Evolutionary conservation across 306 rosid species (phyloP), one percentile per base, ranked within the genome.

Genomic region (Cucurbita maxima): DNA sequence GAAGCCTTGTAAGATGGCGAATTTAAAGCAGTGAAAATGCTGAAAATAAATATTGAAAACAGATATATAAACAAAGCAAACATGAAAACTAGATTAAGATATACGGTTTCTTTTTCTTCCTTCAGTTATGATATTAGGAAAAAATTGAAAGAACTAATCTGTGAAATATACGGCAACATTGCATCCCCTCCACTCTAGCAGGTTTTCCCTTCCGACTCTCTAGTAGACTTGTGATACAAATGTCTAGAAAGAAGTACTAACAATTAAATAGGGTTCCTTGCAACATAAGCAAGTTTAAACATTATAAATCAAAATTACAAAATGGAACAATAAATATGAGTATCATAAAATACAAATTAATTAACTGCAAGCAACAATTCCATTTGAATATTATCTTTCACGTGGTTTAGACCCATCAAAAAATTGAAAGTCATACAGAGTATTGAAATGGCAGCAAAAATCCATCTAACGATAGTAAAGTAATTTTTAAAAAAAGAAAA

Each of bases 1-100:
- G 66, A 79, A 84, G 80, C 79, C 55, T 58, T 71, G 73, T 70
- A 30, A 70, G 59, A 36, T 47, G 22, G 40, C 34, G 73, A 45
- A 67, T 7, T 20, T 45, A 18, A 62, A 19, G 73, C 73, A 20
- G 56, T 22, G 41, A 7, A 11, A 45, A 45, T 45, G 48, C 20
- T 20, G 43, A 68, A 67, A 68, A 68, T 12, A 13, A 68, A 22
- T 8, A 48, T 68, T 12, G 6, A 67, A 45, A 67, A 11, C 18
- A 67, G 55, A 19, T 45, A 7, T 11, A 3, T 3, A 62, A 7
- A n/a, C 16, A 44, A 45, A 67, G 16, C 55, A 44, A 44, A 67
- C 52, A 6, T 45, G 55, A 67, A 66, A 67, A 44, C 72, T 12
- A 63, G 53, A 64, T 45, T 10, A 19, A 64, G 53, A 43, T 44